Evolutionary conservation across 805 yeast genomes (phyloP), one percentile per base, ranked within the genome.

Genomic region (Yarrowia sp.): DNA sequence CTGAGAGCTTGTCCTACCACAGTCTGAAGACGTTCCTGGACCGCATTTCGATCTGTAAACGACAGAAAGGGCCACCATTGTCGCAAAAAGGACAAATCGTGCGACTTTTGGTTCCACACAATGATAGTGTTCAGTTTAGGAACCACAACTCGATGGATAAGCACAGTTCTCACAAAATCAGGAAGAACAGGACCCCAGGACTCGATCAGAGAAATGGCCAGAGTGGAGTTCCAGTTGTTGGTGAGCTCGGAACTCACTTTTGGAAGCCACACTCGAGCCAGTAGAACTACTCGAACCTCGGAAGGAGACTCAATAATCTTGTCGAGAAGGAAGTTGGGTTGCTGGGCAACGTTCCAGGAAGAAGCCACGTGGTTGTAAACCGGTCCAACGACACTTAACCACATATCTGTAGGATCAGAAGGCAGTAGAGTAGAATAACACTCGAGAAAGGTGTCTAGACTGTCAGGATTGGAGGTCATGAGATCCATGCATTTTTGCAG

Each of bases 141-240:
- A 0, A 74, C 61, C 1, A 85, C 70, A 5, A 73, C 71, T 2
- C 69, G 70, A 6, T 70, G 64, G 3, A 76, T 52, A 14, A 83
- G 61, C 46, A 71, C 70, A 3, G 73, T 69, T 14, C 76, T 68
- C 1, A 74, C 68, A 4, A 67, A 62, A 0, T 54, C 52, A 2
- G 81, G 78, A 2, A 82, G 62, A 1, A 81, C 66, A 0, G 70
- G 71, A 24, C 71, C 73, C 85, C 83, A 81, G 21, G 77, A 78
- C 19, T 81, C 72, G 0, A 82, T 59, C 2, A 80, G 64, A 0
- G 76, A 70, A 7, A 82, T 71, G 1, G 78, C 79, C 12, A 78
- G 62, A 51, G 77, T 75, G 1, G 84, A 81, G 9, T 76, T 67
- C 85, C 85, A 82, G 7, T 72, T 68, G 9, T 69, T 56, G 11